phyloP scores from a whole-genome alignment of 495 filamentous ascomycete species.

The Lindgomyces ingoldianus region DNA sequence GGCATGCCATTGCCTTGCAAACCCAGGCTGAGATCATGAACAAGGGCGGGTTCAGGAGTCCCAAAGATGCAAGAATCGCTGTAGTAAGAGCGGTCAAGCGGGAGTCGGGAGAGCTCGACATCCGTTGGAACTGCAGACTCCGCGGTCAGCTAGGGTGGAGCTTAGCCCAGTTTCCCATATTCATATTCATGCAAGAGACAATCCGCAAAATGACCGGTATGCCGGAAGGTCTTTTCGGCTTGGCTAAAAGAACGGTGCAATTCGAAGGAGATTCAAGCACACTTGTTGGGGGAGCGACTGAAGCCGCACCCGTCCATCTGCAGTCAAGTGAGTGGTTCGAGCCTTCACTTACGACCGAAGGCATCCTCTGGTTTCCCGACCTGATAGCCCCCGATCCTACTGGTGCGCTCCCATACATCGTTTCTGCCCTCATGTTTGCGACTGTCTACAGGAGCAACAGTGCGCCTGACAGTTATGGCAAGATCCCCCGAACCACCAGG shows the following conservation, averaged over 20 bases:
- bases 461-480: not conserved
- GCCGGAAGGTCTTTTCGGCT: slow-evolving; percentile 54
- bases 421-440: slow-evolving; percentile 30
- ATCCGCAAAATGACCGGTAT: slow-evolving; percentile 65
- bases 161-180: slow-evolving; percentile 64
- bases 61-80: not conserved
- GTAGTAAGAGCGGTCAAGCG: not conserved
- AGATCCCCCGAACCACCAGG: not conserved
- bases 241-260: slow-evolving; percentile 33
- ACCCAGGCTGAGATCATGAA: slow-evolving; percentile 39
- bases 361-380: slow-evolving; percentile 79
- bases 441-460: slow-evolving; percentile 20
- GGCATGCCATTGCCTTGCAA: slow-evolving; percentile 41
- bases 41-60: slow-evolving; percentile 55
- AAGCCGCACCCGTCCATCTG: not conserved
- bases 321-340: slow-evolving; percentile 47
- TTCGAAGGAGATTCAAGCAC: not conserved
- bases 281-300: too few species aligned
- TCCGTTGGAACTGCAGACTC: slow-evolving; percentile 22
- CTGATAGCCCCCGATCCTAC: slow-evolving; percentile 70
- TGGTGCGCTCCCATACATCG: slow-evolving; percentile 52
- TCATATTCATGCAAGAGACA: slow-evolving; percentile 66
- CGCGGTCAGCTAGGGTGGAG: slow-evolving; percentile 17
- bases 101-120: slow-evolving; percentile 35
- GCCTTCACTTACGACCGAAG: slow-evolving; percentile 63